phyloP scores from a whole-genome alignment of 2,329 filamentous ascomycete species.

The Diaporthe batatas region DNA sequence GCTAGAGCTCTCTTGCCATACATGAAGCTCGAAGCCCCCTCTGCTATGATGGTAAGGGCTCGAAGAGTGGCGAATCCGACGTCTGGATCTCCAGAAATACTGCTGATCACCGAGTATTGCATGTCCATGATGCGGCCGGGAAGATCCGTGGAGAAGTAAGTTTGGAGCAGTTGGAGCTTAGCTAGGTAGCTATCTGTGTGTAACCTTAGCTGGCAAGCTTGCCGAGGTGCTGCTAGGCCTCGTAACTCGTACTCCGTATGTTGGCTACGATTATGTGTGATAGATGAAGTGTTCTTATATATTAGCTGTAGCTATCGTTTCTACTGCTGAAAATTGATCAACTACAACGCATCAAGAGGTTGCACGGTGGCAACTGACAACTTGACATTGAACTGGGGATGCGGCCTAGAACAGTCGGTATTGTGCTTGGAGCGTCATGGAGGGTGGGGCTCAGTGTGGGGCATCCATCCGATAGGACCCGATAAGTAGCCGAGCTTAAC shows the following conservation, averaged over 20 bases:
- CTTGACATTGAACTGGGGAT: too few species aligned
- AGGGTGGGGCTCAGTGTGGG: background rate
- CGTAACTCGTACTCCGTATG: background rate
- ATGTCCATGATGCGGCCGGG: background rate
- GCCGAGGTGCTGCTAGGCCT: background rate
- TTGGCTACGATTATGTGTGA: background rate
- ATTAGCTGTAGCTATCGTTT: too few species aligned
- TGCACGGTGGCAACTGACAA: too few species aligned
- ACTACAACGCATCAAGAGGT: too few species aligned
- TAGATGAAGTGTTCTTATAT: background rate
- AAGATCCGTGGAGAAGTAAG: conserved; percentile 7
- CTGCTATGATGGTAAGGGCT: background rate
- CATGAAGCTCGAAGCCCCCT: background rate
- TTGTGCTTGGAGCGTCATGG: background rate
- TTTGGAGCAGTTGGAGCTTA: conserved; percentile 19
- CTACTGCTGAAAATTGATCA: background rate
- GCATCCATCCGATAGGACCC: conserved; percentile 27
- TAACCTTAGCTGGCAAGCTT: background rate
- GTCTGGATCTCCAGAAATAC: conserved; percentile 10
- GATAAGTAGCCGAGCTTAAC: conserved; percentile 33
- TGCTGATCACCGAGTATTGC: background rate
- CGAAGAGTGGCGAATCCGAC: background rate
- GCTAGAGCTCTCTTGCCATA: background rate
- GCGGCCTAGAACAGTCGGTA: background rate
- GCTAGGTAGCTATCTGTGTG: background rate